A percentile compares a stretch with the other conserved stretches of the same genome.
Evolutionary conservation across 106 monocot genomes (phyloP).

Genomic region (Gastrodia elata): DNA sequence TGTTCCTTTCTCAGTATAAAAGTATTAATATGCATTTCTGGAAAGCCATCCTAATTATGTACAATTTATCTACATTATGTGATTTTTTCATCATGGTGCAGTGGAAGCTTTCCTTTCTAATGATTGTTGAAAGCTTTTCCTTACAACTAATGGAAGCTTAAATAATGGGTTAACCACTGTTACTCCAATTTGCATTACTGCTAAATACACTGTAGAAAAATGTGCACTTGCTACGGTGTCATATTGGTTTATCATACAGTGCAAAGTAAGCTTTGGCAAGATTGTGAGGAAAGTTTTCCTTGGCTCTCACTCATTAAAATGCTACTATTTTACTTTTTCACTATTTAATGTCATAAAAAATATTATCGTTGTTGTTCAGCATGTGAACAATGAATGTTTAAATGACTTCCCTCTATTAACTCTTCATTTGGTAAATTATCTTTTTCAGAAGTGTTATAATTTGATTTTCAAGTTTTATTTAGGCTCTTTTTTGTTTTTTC

Average conservation of each 20-base stretch:
- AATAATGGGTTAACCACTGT: background rate
- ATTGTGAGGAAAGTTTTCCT: background rate
- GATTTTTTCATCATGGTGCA: background rate
- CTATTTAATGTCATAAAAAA: background rate
- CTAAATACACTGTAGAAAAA: background rate
- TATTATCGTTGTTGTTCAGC: background rate
- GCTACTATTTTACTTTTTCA: background rate
- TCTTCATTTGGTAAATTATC: background rate
- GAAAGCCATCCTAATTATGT: background rate
- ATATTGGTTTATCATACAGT: background rate
- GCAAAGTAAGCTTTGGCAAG: background rate
- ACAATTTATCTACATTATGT: background rate
- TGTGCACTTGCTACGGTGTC: background rate
- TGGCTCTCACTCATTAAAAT: background rate
- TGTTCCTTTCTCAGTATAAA: background rate
- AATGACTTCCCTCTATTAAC: background rate
- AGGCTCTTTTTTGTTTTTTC: background rate
- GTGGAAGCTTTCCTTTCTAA: background rate
- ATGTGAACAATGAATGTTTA: background rate
- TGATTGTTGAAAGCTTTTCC: too few species aligned
- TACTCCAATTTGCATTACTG: background rate
- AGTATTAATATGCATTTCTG: background rate
- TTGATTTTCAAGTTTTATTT: background rate
- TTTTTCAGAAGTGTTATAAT: background rate
- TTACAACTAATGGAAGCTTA: background rate